phyloP scores from a whole-genome alignment of 805 yeast species.

The Peterozyma toletana region DNA sequence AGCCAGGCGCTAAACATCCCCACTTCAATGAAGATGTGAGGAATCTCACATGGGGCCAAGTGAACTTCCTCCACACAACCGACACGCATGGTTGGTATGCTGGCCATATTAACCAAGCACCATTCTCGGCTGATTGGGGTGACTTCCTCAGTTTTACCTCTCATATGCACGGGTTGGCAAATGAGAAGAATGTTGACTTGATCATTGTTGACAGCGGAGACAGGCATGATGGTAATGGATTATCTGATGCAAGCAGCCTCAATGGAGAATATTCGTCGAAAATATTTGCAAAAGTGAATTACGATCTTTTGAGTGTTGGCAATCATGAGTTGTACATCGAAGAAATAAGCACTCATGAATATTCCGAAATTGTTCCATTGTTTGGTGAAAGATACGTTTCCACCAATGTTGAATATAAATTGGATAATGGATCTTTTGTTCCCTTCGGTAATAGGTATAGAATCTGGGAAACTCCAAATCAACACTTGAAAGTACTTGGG shows the following conservation, averaged over 20 bases:
- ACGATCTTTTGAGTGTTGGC: constrained; percentile 79
- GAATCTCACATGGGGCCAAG: constrained; percentile 56
- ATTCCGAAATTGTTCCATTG: constrained; percentile 45
- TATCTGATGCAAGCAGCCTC: constrained; percentile 70
- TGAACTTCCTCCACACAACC: constrained; percentile 89
- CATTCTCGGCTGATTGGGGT: constrained; percentile 87
- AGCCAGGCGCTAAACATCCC: constrained; percentile 24
- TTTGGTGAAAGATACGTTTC: constrained; percentile 62
- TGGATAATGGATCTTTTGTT: constrained; percentile 36
- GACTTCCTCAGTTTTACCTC: constrained; percentile 68
- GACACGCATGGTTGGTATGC: constrained; percentile 98
- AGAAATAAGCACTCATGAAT: constrained; percentile 61
- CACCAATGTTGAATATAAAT: constrained; percentile 59
- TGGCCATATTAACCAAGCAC: constrained; percentile 76
- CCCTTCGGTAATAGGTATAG: constrained; percentile 65
- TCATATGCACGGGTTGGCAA: constrained; percentile 40
- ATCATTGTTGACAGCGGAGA: constrained; percentile 85
- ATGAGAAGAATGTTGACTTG: constrained; percentile 47
- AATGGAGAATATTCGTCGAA: constrained; percentile 60
- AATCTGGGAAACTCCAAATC: constrained; percentile 56
- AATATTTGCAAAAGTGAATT: constrained; percentile 57
- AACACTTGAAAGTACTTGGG: constrained; percentile 47
- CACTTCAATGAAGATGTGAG: constrained; percentile 33
- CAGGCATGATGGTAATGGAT: constrained; percentile 90
- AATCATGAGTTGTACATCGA: constrained; percentile 82